Percentiles rank a stretch among this genome's conserved stretches.
Conservation (phyloP, 106 monocot genomes). For the Allium sativum region DNA sequence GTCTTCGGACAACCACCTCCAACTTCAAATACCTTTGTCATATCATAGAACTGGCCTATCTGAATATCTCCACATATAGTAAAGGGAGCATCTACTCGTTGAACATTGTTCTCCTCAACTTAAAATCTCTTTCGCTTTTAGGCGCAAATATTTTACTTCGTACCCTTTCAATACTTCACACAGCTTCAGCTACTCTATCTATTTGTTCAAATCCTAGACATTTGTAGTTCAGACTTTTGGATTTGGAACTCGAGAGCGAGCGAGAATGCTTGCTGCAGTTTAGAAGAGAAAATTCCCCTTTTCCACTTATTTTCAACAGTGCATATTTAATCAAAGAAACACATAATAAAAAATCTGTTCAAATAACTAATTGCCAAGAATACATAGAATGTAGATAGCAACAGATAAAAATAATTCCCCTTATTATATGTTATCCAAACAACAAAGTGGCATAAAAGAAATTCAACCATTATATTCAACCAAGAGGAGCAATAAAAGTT, state of each 20-base stretch:
- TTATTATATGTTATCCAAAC: too few species aligned
- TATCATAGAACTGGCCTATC: conserved; percentile 99
- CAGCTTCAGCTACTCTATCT: conserved; percentile 95
- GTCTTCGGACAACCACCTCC: conserved; percentile 96
- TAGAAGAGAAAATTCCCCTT: background rate
- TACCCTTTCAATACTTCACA: conserved; percentile 91
- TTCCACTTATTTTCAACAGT: background rate
- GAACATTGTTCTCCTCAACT: conserved; percentile 97
- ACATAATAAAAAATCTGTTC: too few species aligned
- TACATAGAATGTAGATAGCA: too few species aligned
- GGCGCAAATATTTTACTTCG: conserved; percentile 90
- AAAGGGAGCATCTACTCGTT: conserved; percentile 94
- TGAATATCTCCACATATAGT: conserved; percentile 97
- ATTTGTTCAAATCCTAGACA: conserved; percentile 75
- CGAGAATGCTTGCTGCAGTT: background rate
- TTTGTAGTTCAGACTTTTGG: conserved; percentile 9
- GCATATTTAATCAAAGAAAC: too few species aligned
- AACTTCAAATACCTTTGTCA: conserved; percentile 92
- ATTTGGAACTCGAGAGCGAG: background rate
- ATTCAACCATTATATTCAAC: too few species aligned
- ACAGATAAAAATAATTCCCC: too few species aligned
- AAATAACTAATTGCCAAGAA: too few species aligned
- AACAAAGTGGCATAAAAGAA: too few species aligned
- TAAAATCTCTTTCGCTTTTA: conserved; percentile 99
- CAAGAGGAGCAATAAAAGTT: too few species aligned